Evolutionary conservation across 2,329 filamentous ascomycete species (phyloP), one percentile per base, ranked within the genome.

Genomic region (Alternaria atra): DNA sequence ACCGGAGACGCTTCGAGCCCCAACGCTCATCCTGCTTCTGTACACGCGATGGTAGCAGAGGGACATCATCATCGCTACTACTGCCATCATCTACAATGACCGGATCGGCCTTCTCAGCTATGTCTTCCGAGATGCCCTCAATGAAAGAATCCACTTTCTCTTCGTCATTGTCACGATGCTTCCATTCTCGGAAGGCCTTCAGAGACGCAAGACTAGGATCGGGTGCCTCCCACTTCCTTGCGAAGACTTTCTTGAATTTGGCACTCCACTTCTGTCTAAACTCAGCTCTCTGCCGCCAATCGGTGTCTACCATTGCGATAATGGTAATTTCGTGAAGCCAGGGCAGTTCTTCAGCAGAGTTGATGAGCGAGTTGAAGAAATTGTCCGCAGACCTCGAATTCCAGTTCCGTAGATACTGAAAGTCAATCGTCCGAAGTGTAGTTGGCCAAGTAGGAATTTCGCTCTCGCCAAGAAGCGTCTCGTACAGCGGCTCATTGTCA

Each of bases 371-470:
- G 40, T 87, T 85, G 68, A 97, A 91, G 69, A 97, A 92, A 58
- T 87, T 88, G 68, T 91, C 88, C 0, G 93, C 93, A 0, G 89
- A 87, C 34, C 86, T 84, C 1, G 87, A 84, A 12, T 85, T 85
- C 89, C 91, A 94, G 66, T 92, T 90, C 35, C 92, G 88, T 62
- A 97, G 84, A 63, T 95, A 89, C 42, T 90, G 85, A 58, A 97
- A 83, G 73, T 94, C 90, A 46, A 98, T 83, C 3, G 84, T 82
- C 53, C 89, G 87, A 2, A 98, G 83, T 5, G 84, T 88, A 5
- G 83, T 74, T 2, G 94, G 94, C 94, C 94, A 98, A 0, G 84
- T 86, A 0, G 94, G 94, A 5, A 90, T 78, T 63, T 96, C 87
- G 17, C 84, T 81, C 10, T 84, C 81, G 32, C 71, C 74, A 17